Base-by-base conservation (phyloP, 352 stramenopile genomes). In the Pythium scleroteichum region DNA sequence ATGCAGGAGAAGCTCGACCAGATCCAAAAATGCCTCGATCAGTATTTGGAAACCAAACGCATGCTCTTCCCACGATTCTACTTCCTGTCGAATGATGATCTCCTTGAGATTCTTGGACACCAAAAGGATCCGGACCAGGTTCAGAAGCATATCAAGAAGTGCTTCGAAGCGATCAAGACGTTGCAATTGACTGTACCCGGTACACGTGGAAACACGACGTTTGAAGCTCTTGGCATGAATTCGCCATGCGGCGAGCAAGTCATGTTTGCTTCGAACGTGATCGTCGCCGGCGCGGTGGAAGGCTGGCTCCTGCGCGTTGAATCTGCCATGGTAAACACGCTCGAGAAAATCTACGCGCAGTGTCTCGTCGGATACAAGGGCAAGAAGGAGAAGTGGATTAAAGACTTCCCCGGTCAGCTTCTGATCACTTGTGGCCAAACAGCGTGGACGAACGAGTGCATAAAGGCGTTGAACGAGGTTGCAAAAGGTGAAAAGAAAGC, bases 361-460 rank as follows among this genome's bases (percentile, higher is more conserved):
- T 96, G 87, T 39, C 73, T 98, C 19, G 63, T 95, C 20, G 86
- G 78, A 2, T 94, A 95, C 62, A 94, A 94, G 40, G 88, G 85
- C 13, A 98, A 98, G 65, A 98, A 98, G 64, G 93, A 98, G 52
- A 97, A 97, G 53, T 98, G 93, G 93, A 94, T 98, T 48, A 97
- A 96, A 49, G 91, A 98, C 56, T 97, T 94, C 47, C 88, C 94
- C 4, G 93, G 93, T 3, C 90, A 97, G 59, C 59, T 98, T 2
- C 56, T 98, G 19, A 98, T 98, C 65, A 97, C 92, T 4, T 97
- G 90, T 45, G 92, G 92, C 0, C 86, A 96, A 54, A 97, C 96
- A 0, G 77, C 84, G 23, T 98, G 91, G 91, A 97, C 90, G 12
- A 96, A 90, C 24, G 91, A 98, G 49, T 98, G 92, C 55, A 91